Base-by-base conservation (phyloP, 2,329 filamentous ascomycete species). In the Penicillium glabrum region DNA sequence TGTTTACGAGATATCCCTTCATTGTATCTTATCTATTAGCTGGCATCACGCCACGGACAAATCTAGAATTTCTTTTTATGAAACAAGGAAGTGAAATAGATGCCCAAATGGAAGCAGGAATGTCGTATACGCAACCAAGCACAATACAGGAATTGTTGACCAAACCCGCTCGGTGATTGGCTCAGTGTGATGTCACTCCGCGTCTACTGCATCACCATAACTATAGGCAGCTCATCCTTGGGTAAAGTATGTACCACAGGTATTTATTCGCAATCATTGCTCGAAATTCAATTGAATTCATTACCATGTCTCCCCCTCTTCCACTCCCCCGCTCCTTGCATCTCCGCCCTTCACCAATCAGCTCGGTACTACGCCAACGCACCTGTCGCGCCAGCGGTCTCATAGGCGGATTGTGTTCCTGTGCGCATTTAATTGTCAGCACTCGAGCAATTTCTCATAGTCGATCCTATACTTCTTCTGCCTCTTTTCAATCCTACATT, bases 401-500 rank as follows among this genome's bases (percentile, higher is more conserved):
- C 51, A 61, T 55, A 35, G 27, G 35, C 45, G 66, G 67, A 45
- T 61, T 60, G 45, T 68, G 64, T 54, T 54, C 59, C 24, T 69
- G 66, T 56, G 35, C 56, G 19, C 62, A 69, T 49, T n/a, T 39
- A 31, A 46, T 44, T n/a, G 31, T 48, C 43, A 45, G 29, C 31
- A 23, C 21, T 27, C 21, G 48, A 21, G 39, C 46, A 23, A 37
- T n/a, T 9, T 41, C 29, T 45, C 4, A 9, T 37, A 16, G 21
- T 19, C 21, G 29, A 46, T 29, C 19, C 27, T 26, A n/a, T 24
- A 54, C 58, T 4, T 59, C 58, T 5, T 59, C 54, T 48, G 52
- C 54, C 9, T 56, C 58, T 9, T 60, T 53, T 39, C 53, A 52
- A 8, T 43, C 51, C 41, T 45, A 16, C 39, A 23, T 3, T 26